Conservation (phyloP, 1,284 basidiomycete genomes). For the Trametes polyzona region DNA sequence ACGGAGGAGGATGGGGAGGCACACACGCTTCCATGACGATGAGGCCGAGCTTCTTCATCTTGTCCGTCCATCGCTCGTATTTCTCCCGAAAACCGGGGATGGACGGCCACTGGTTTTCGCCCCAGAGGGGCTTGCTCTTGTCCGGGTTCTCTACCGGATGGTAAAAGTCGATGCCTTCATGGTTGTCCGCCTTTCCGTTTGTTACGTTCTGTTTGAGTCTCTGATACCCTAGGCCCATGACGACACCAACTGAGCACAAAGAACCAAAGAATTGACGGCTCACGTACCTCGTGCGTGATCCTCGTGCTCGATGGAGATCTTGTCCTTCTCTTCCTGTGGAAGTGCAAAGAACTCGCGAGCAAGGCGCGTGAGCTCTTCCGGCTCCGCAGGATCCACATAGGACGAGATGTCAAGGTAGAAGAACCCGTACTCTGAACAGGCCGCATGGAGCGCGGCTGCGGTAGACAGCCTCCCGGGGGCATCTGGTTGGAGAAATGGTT, state of each 20-base stretch:
- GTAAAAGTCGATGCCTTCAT: slow-evolving; percentile 86
- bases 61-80: slow-evolving; percentile 75
- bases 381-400: slow-evolving; percentile 58
- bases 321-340: slow-evolving; percentile 75
- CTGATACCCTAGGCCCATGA: slow-evolving; percentile 58
- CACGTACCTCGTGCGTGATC: slow-evolving; percentile 75
- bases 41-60: slow-evolving; percentile 80
- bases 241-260: background rate
- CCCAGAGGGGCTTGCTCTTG: slow-evolving; percentile 71
- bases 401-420: slow-evolving; percentile 80
- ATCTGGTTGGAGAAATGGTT: slow-evolving; percentile 52
- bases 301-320: slow-evolving; percentile 63
- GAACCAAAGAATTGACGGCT: background rate
- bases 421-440: slow-evolving; percentile 82
- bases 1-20: background rate
- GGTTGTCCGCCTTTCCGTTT: slow-evolving; percentile 81
- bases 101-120: slow-evolving; percentile 83
- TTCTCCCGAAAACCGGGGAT: slow-evolving; percentile 60
- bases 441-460: slow-evolving; percentile 67
- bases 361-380: slow-evolving; percentile 65
- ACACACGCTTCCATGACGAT: slow-evolving; percentile 82
- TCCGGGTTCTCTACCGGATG: slow-evolving; percentile 71
- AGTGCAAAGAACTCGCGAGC: slow-evolving; percentile 74
- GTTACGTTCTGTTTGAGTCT: slow-evolving; percentile 83
- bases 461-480: slow-evolving; percentile 47